Evolutionary conservation across 2,329 filamentous ascomycete genomes (phyloP).

Genomic region (Verruconis gallopava): DNA sequence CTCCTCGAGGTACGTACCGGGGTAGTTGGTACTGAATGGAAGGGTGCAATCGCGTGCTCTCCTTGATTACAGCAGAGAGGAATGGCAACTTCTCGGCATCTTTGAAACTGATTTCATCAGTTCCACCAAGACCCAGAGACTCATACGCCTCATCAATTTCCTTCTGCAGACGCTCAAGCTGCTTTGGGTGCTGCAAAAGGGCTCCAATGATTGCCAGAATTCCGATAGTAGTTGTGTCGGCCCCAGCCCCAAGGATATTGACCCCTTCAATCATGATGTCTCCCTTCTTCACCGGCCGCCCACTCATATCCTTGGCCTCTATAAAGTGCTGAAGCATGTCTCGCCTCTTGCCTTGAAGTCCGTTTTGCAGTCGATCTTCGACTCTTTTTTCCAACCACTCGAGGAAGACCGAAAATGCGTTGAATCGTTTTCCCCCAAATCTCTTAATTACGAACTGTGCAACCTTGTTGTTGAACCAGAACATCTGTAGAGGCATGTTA

Average conservation of each 20-base stretch:
- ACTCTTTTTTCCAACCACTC: background rate
- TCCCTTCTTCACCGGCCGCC: background rate
- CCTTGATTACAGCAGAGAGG: background rate
- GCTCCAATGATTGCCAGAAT: background rate
- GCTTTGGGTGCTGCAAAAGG: background rate
- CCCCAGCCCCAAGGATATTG: background rate
- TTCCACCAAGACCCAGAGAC: background rate
- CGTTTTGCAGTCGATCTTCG: background rate
- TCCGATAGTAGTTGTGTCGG: background rate
- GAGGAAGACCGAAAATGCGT: background rate
- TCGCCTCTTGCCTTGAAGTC: background rate
- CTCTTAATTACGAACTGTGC: background rate
- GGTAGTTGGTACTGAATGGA: background rate
- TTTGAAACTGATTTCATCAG: background rate
- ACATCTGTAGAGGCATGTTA: slow-evolving; percentile 1
- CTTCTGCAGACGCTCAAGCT: background rate
- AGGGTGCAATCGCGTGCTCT: background rate
- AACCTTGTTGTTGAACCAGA: background rate
- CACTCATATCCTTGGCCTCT: background rate
- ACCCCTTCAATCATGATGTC: background rate
- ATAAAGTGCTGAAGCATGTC: background rate
- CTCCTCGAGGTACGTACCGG: background rate
- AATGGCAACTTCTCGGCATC: background rate
- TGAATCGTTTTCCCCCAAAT: background rate
- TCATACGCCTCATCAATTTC: background rate